phyloP scores from a whole-genome alignment of 345 rosid species.

The Moringa oleifera region DNA sequence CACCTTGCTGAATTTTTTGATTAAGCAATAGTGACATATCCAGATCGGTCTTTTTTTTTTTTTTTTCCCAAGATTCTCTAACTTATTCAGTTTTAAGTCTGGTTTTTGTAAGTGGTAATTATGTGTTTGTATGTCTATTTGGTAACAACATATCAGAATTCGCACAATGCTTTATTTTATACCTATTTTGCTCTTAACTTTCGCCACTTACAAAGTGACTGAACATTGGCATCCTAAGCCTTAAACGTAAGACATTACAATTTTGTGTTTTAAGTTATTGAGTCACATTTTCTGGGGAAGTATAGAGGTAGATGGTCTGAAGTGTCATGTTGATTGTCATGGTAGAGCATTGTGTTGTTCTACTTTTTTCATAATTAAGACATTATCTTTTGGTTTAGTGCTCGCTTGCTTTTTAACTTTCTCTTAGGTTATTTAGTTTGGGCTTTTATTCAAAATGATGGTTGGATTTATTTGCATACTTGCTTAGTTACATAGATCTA shows the following conservation, averaged over 20 bases:
- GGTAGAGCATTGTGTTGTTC: too few relatives aligned
- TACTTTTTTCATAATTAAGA: too few relatives aligned
- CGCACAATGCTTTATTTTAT: background rate
- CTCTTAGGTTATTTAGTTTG: background rate
- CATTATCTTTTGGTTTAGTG: too few relatives aligned
- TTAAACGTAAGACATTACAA: background rate
- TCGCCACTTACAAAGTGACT: background rate
- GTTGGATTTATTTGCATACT: background rate
- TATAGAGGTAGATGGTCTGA: too few relatives aligned
- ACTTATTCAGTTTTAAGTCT: background rate
- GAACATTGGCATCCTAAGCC: background rate
- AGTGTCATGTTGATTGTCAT: too few relatives aligned
- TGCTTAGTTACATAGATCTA: constrained; percentile 10
- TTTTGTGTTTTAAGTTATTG: too few relatives aligned
- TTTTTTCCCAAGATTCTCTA: background rate
- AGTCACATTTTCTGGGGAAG: too few relatives aligned
- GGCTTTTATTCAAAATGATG: background rate
- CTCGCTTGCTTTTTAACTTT: too few relatives aligned
- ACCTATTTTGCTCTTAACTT: background rate
- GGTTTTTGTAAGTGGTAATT: background rate
- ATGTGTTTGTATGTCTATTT: background rate
- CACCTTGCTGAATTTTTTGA: constrained; percentile 8
- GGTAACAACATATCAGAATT: background rate
- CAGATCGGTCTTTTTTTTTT: too few relatives aligned
- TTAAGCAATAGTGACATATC: too few relatives aligned